These are phyloP conservation scores for Xylariaceae sp. DNA, from an alignment of 2,329 filamentous ascomycete species.

Conservation along the genomic window DNA sequence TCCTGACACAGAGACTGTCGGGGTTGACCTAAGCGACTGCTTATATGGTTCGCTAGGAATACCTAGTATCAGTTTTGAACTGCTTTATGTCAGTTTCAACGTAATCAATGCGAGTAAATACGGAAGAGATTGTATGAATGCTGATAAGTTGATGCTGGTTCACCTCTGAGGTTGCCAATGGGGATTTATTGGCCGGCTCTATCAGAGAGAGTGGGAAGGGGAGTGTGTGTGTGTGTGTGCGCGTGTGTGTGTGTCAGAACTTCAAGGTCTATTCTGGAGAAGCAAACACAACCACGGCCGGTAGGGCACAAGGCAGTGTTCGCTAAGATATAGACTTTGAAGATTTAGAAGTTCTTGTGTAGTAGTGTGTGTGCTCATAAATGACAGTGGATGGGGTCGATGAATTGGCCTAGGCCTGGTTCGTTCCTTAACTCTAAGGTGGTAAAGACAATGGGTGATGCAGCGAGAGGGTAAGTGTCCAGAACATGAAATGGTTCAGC, in stretches of 20 bases:
- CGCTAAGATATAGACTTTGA: background rate
- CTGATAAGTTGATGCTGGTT: too few species aligned
- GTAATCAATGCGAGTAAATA: background rate
- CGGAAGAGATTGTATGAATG: too few species aligned
- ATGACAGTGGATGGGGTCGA: too few species aligned
- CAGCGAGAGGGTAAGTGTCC: background rate
- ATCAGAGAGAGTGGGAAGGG: background rate
- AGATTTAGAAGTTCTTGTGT: too few species aligned
- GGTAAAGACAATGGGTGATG: background rate
- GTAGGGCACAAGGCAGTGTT: background rate
- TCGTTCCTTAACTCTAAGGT: background rate
- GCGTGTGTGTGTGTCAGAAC: background rate
- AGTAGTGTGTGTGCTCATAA: too few species aligned
- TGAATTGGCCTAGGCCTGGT: too few species aligned
- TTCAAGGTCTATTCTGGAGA: background rate
- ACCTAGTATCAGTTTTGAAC: background rate
- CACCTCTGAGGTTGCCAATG: too few species aligned
- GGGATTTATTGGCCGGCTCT: too few species aligned
- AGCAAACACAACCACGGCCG: background rate
- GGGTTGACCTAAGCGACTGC: background rate
- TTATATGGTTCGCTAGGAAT: background rate
- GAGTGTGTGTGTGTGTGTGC: background rate
- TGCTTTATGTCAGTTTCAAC: background rate
- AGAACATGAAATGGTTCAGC: background rate
- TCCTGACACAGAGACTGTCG: background rate